A percentile compares a stretch with the other conserved stretches of the same genome.
Evolutionary conservation across 176 grass and related monocot genomes (phyloP).

Genomic region (Dactylis glomerata): DNA sequence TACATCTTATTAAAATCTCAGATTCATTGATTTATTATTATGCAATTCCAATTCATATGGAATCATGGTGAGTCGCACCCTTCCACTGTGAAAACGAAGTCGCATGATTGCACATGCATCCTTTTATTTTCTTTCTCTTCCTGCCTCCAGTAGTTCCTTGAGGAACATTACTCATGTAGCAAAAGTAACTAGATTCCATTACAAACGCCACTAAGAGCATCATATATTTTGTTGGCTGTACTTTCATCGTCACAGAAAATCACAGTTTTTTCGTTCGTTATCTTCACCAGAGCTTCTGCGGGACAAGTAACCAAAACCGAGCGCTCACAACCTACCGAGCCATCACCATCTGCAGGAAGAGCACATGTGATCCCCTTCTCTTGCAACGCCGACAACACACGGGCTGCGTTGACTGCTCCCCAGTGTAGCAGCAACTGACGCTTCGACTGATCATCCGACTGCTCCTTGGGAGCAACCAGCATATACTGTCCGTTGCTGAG

Average conservation of each 20-base stretch:
- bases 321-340: background rate
- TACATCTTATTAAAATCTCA: too few relatives aligned
- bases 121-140: too few relatives aligned
- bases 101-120: background rate
- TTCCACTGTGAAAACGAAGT: background rate
- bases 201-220: constrained; percentile 47
- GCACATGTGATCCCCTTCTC: constrained; percentile 50
- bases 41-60: too few relatives aligned
- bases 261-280: constrained; percentile 10
- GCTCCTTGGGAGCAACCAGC: constrained; percentile 37
- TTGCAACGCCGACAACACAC: constrained; percentile 36
- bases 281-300: constrained; percentile 52
- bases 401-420: constrained; percentile 46
- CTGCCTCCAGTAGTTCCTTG: too few relatives aligned
- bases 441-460: constrained; percentile 1
- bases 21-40: too few relatives aligned
- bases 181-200: constrained; percentile 45
- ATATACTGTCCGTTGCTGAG: constrained; percentile 62
- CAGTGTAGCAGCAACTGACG: constrained; percentile 49
- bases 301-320: constrained; percentile 49
- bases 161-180: background rate
- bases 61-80: too few relatives aligned
- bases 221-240: constrained; percentile 39
- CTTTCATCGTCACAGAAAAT: constrained; percentile 57
- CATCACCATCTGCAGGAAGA: constrained; percentile 7